A percentile compares a stretch with the other conserved stretches of the same genome.
Evolutionary conservation across 805 yeast genomes (phyloP).

Genomic region (Starmerella ratchasimensis): DNA sequence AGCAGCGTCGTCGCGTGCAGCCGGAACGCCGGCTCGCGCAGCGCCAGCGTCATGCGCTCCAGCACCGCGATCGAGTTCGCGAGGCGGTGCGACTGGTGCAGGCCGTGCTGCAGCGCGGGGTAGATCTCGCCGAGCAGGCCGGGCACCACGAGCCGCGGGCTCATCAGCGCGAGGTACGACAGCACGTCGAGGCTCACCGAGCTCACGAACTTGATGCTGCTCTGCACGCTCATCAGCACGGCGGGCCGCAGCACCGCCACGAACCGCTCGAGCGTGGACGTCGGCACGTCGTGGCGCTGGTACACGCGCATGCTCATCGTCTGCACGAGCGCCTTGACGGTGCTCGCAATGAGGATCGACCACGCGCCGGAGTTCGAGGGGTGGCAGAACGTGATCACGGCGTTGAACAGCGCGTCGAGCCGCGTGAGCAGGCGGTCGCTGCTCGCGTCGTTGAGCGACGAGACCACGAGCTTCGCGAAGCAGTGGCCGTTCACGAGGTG

Average conservation of each 20-base stretch:
- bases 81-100: slow-evolving; percentile 57
- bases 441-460: slow-evolving; percentile 40
- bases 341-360: slow-evolving; percentile 56
- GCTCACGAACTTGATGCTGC: slow-evolving; percentile 7
- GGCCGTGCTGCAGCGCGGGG: slow-evolving; percentile 29
- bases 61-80: slow-evolving; percentile 56
- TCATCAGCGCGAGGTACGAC: slow-evolving; percentile 40
- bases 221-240: slow-evolving; percentile 43
- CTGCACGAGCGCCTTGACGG: slow-evolving; percentile 43
- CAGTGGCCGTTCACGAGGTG: slow-evolving; percentile 6
- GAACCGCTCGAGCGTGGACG: slow-evolving; percentile 29
- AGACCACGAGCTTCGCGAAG: slow-evolving; percentile 40
- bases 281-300: slow-evolving; percentile 23
- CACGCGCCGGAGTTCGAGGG: slow-evolving; percentile 91
- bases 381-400: slow-evolving; percentile 70
- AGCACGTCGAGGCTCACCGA: slow-evolving; percentile 8
- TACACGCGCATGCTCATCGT: slow-evolving; percentile 24
- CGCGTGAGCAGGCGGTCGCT: slow-evolving; percentile 27
- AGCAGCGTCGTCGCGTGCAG: slow-evolving; percentile 68
- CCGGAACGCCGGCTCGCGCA: slow-evolving; percentile 52
- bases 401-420: slow-evolving; percentile 43
- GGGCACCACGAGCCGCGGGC: slow-evolving; percentile 35
- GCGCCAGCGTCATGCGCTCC: slow-evolving; percentile 48
- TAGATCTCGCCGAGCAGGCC: slow-evolving; percentile 46
- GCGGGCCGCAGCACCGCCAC: slow-evolving; percentile 41